Evolutionary conservation across 164 flowering plant species (phyloP), one percentile per base, ranked within the genome.

Genomic region (Magnolia kwangsiensis): DNA sequence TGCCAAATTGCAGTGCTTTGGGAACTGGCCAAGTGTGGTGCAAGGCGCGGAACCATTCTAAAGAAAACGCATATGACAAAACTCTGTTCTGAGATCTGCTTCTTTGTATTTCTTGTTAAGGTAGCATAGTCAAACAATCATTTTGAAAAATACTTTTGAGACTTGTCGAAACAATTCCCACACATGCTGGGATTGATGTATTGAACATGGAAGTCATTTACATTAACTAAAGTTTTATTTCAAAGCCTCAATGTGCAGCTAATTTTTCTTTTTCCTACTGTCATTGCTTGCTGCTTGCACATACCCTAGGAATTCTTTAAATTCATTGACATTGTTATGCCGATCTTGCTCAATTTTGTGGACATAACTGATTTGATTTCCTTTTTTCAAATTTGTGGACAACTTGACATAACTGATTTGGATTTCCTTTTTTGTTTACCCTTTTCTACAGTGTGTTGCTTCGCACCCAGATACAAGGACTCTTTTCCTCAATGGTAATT

Each of bases 391-490:
- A 16, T 23, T 63, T 16, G 8, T 19, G 27, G 29, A 51, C 20
- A 50, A 37, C 45, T 37, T 3, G 45, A 37, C 45, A 37, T 19
- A 27, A 63, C 80, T 73, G 51, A 71, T 74, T 24, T 61, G 6
- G 6, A 7, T 50, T 68, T 21, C 8, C 61, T 18, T 64, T 74
- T 51, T 55, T 18, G 51, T 74, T 31, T 10, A 29, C 21, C 73
- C 59, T 27, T 29, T 72, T 67, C 75, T 84, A 63, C 87, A 92
- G 96, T 92, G 92, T 86, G 94, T 90, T 37, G 97, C 97, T 63
- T 90, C 94, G 77, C 93, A 92, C 73, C 90, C 90, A 14, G 93
- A 89, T 74, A 92, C 97, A 51, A 85, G 93, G 81, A 89, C 88
- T 85, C 76, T 86, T 65, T 90, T 92, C 77, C 85, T 94, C 51